Evolutionary conservation across 2,329 filamentous ascomycete species (phyloP).

Genomic region (Ophiocordyceps sinensis): DNA sequence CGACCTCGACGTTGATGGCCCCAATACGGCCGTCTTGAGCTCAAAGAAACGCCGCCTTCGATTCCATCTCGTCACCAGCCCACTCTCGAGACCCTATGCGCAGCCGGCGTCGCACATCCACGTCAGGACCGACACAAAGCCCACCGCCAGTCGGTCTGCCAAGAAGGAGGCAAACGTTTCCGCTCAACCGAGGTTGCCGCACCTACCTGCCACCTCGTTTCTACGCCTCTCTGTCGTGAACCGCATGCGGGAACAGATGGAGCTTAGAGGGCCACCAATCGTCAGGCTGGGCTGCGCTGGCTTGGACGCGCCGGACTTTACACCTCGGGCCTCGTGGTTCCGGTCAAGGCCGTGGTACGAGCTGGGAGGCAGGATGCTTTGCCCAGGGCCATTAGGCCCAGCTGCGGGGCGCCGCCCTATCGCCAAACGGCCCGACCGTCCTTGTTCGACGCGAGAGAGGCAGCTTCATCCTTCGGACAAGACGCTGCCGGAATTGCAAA

Average conservation of each 20-base stretch:
- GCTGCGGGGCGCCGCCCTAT: background rate
- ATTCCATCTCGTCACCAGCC: slow-evolving; percentile 50
- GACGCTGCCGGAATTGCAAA: background rate
- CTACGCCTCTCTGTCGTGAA: slow-evolving; percentile 55
- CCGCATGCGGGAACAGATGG: slow-evolving; percentile 33
- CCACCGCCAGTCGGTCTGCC: slow-evolving; percentile 21
- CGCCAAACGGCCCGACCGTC: background rate
- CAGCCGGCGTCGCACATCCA: slow-evolving; percentile 56
- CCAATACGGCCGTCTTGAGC: slow-evolving; percentile 30
- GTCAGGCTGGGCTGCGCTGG: background rate
- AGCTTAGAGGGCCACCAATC: background rate
- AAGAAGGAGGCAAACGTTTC: slow-evolving; percentile 10
- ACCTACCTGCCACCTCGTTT: slow-evolving; percentile 35
- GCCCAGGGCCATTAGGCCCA: too few species aligned
- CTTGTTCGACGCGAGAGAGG: background rate
- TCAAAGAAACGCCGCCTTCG: slow-evolving; percentile 56
- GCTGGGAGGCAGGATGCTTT: background rate
- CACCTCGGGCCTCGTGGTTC: background rate
- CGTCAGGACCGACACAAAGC: slow-evolving; percentile 26
- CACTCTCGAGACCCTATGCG: slow-evolving; percentile 55
- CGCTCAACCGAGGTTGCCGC: slow-evolving; percentile 20
- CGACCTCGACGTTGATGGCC: slow-evolving; percentile 44
- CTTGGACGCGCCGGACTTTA: background rate
- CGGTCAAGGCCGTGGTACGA: background rate
- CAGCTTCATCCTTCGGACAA: background rate